These are phyloP conservation scores for Chlorokybus atmophyticus DNA, from an alignment of 139 green algal species.

Conservation along the genomic window DNA sequence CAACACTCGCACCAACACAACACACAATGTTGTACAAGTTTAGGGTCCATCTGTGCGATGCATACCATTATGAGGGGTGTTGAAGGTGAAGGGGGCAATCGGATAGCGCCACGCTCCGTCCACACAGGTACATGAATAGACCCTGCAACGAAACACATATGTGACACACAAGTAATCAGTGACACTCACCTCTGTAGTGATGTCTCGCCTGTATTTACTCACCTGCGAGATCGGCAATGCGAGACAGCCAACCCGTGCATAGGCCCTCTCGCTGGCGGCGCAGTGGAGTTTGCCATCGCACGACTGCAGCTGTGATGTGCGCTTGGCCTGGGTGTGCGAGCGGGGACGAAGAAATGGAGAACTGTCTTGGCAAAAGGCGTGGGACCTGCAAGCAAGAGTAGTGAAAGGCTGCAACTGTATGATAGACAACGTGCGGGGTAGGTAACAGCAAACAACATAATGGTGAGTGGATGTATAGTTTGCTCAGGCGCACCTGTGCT, in stretches of 20 bases:
- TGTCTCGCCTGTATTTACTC: too few relatives aligned
- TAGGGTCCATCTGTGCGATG: too few relatives aligned
- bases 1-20: too few relatives aligned
- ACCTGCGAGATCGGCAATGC: too few relatives aligned
- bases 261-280: conserved; percentile 46
- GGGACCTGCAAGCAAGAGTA: conserved; percentile 28
- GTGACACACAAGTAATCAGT: too few relatives aligned
- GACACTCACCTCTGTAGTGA: too few relatives aligned
- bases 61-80: too few relatives aligned
- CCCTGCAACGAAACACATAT: too few relatives aligned
- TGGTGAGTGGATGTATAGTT: not conserved
- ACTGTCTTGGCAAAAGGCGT: conserved; percentile 63
- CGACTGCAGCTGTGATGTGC: conserved; percentile 70
- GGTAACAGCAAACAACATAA: not conserved
- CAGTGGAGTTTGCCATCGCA: conserved; percentile 42
- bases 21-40: too few relatives aligned
- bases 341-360: conserved; percentile 68
- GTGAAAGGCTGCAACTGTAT: not conserved
- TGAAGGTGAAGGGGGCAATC: too few relatives aligned
- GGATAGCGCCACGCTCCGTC: too few relatives aligned
- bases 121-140: too few relatives aligned
- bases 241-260: conserved; percentile 58
- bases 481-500: not conserved
- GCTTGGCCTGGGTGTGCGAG: conserved; percentile 32
- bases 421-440: not conserved